Base-by-base conservation (phyloP, 2,329 filamentous ascomycete species). In the Rachicladosporium sp. region DNA sequence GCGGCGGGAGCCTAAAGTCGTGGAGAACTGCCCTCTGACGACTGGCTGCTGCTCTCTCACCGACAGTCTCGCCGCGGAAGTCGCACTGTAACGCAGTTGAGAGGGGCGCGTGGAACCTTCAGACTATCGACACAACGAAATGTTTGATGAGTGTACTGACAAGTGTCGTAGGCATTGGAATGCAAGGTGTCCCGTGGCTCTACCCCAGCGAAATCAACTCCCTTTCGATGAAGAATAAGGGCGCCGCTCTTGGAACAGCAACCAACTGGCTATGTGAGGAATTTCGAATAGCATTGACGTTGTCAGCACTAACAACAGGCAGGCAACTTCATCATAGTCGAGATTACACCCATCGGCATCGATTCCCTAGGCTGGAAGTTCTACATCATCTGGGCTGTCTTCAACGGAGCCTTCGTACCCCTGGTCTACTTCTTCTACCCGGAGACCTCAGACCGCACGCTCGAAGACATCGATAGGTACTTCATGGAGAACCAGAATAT, bases 161-260 rank as follows among this genome's bases (percentile, higher is more conserved):
- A 27, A 27, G 23, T 27, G 7, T 27, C 23, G 23, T 27, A 27
- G 23, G 23, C 30, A 41, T 41, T 6, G 39, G 39, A 15, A 33
- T 41, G 60, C 63, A 68, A 31, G 68, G 65, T 3, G 54, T 60
- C 19, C 50, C 50, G 1, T 53, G 52, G 55, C 42, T 64, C 4
- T 70, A 68, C 42, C 65, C 67, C 23, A 27, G 23, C 23, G 68
- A 71, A 41, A 69, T 71, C 51, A 71, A 70, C 40, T 62, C 62
- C 0, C 53, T 72, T 21, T 56, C 61, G 1, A 70, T 70, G 58
- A 57, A 69, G 29, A 67, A 66, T 1, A 69, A 68, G 42, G 39
- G 67, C 3, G 66, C 67, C 0, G 66, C 68, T 0, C 42, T 70
- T 1, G 68, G 64, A 0, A 70, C 68, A 4, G 68, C 66, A 0